Conservation (phyloP, 1,139 yeast species). For the Pneumocystis canis region DNA sequence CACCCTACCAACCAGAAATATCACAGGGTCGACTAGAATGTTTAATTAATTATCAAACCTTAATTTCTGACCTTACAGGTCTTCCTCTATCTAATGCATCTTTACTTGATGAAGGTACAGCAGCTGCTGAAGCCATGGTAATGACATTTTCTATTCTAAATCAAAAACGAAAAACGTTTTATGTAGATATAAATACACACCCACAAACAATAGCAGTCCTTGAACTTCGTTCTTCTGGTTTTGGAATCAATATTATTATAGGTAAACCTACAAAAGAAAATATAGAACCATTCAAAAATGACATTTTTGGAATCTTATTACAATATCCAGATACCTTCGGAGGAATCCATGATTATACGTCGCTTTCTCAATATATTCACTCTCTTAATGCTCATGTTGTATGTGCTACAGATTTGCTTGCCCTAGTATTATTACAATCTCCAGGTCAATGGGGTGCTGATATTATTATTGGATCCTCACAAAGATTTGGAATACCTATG, state of each 20-base stretch:
- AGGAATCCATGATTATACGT: conserved; percentile 39
- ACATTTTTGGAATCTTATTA: conserved; percentile 63
- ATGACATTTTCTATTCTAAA: conserved; percentile 46
- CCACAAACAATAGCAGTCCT: conserved; percentile 77
- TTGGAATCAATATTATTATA: conserved; percentile 49
- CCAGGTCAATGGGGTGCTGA: conserved; percentile 85
- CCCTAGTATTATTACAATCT: conserved; percentile 69
- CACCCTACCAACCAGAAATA: conserved; percentile 96
- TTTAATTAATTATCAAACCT: conserved; percentile 76
- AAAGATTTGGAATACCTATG: conserved; percentile 92
- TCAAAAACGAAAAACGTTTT: conserved; percentile 36
- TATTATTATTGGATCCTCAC: conserved; percentile 82
- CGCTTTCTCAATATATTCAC: conserved; percentile 54
- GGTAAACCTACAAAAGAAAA: conserved; percentile 42
- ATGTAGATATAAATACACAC: conserved; percentile 63
- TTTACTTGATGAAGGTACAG: conserved; percentile 88
- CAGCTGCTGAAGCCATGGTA: conserved; percentile 96
- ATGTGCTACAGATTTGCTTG: conserved; percentile 80
- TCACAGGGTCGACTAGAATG: conserved; percentile 93
- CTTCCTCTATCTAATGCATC: conserved; percentile 88
- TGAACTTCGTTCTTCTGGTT: conserved; percentile 60
- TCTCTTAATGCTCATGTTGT: conserved; percentile 58
- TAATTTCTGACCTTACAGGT: conserved; percentile 79
- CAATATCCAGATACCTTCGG: conserved; percentile 92
- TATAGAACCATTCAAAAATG: conserved; percentile 24